phyloP scores from a whole-genome alignment of 345 rosid genomes.

The Bretschneidera sinensis region DNA sequence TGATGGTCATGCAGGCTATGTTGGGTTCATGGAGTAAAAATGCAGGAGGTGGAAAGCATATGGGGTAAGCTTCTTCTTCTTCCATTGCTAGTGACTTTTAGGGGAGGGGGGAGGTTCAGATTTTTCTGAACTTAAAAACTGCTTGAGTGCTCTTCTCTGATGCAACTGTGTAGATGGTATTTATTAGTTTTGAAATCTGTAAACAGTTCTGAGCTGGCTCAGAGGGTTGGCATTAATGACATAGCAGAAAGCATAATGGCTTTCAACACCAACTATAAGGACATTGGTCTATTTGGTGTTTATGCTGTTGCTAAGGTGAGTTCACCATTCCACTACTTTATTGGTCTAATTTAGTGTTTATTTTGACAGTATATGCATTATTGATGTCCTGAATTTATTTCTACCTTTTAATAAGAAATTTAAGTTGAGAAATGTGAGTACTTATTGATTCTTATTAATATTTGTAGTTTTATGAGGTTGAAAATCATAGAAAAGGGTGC shows the following conservation, averaged over 20 bases:
- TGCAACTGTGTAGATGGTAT: neutral
- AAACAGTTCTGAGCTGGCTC: constrained; percentile 82
- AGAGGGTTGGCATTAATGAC: constrained; percentile 80
- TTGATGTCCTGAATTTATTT: neutral
- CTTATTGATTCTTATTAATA: neutral
- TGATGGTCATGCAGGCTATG: constrained; percentile 99
- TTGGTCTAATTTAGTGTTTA: neutral
- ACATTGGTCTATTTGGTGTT: constrained; percentile 95
- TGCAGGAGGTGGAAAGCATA: constrained; percentile 93
- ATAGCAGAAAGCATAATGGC: constrained; percentile 98
- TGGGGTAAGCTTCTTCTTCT: constrained; percentile 95
- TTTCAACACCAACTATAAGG: constrained; percentile 97
- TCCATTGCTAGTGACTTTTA: no score
- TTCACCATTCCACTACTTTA: neutral
- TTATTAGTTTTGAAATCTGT: constrained; percentile 21
- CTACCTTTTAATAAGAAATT: neutral
- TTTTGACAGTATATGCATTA: neutral
- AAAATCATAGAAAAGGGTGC: neutral
- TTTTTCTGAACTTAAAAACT: neutral
- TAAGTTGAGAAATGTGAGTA: no score
- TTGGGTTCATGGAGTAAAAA: constrained; percentile 92
- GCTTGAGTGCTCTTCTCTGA: neutral
- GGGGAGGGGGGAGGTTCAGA: neutral
- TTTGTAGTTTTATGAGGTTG: no score
- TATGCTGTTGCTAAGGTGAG: constrained; percentile 97